A percentile compares a stretch with the other conserved stretches of the same genome.
Conservation (phyloP, 2,329 filamentous ascomycete species). For the Tothia fuscella region DNA sequence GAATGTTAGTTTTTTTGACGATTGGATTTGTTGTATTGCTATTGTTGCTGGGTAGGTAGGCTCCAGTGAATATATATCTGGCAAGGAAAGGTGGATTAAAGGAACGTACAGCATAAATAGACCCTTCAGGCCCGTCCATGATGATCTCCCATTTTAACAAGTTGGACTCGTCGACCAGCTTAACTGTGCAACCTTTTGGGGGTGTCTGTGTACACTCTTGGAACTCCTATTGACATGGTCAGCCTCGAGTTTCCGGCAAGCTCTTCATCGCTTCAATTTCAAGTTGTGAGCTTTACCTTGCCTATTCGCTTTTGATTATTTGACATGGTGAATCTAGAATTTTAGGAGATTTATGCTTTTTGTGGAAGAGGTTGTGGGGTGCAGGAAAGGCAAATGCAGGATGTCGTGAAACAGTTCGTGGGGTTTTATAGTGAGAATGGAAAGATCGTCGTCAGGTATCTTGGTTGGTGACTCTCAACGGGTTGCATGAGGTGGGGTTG, state of each 20-base stretch:
- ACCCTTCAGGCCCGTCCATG: constrained; percentile 53
- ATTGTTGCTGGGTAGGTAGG: constrained; percentile 3
- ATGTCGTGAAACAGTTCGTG: no score
- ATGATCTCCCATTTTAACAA: constrained; percentile 56
- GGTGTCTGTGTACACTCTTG: constrained; percentile 44
- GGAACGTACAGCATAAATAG: constrained; percentile 49
- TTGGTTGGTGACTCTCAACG: no score
- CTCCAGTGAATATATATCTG: no score
- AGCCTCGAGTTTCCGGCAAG: not conserved
- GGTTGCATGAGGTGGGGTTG: no score
- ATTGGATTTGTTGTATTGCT: constrained; percentile 1
- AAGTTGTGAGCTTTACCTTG: not conserved
- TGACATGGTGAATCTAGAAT: constrained; percentile 1
- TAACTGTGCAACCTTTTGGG: constrained; percentile 44
- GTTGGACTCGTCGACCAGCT: constrained; percentile 49
- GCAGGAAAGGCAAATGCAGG: no score
- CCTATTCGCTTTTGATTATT: constrained; percentile 1
- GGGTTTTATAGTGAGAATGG: no score
- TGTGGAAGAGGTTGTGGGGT: no score
- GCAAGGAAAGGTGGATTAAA: constrained; percentile 11
- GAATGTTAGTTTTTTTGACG: constrained; percentile 6
- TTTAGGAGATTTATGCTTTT: no score
- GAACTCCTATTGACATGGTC: constrained; percentile 39
- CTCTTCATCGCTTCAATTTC: not conserved
- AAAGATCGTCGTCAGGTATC: no score